These are phyloP conservation scores for Kodamaea jinghongensis DNA, from an alignment of 805 yeast species.

Conservation along the genomic window DNA sequence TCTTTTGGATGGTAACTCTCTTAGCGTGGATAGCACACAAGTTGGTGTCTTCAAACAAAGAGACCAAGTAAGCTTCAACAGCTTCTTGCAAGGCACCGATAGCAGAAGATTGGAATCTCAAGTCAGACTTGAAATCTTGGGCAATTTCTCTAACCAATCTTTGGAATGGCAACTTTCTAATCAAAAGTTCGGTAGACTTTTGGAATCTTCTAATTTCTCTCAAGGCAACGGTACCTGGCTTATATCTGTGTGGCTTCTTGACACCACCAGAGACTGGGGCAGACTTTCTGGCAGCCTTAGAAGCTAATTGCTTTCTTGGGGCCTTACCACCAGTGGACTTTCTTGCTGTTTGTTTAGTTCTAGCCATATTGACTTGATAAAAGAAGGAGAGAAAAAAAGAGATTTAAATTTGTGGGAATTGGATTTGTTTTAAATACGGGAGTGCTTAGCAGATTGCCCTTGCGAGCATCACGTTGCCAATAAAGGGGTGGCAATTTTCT, in stretches of 20 bases:
- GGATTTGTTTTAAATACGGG: conserved; percentile 4
- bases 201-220: conserved; percentile 50
- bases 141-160: conserved; percentile 49
- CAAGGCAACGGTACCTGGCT: conserved; percentile 50
- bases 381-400: conserved; percentile 9
- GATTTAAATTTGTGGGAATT: conserved; percentile 7
- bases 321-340: conserved; percentile 50
- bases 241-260: conserved; percentile 49
- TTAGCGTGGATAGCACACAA: conserved; percentile 50
- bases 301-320: conserved; percentile 49
- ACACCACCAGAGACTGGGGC: conserved; percentile 49
- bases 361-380: conserved; percentile 31
- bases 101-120: conserved; percentile 47
- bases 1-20: conserved; percentile 48
- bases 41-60: conserved; percentile 47
- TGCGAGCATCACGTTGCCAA: too few species aligned
- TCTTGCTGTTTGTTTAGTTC: conserved; percentile 49
- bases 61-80: conserved; percentile 47
- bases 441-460: too few species aligned
- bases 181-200: conserved; percentile 45
- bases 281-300: conserved; percentile 48
- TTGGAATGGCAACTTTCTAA: conserved; percentile 48
- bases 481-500: too few species aligned
- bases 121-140: conserved; percentile 47
- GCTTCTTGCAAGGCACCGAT: conserved; percentile 49